Conservation (phyloP, 2,329 filamentous ascomycete species). For the Trichoderma sp. region DNA sequence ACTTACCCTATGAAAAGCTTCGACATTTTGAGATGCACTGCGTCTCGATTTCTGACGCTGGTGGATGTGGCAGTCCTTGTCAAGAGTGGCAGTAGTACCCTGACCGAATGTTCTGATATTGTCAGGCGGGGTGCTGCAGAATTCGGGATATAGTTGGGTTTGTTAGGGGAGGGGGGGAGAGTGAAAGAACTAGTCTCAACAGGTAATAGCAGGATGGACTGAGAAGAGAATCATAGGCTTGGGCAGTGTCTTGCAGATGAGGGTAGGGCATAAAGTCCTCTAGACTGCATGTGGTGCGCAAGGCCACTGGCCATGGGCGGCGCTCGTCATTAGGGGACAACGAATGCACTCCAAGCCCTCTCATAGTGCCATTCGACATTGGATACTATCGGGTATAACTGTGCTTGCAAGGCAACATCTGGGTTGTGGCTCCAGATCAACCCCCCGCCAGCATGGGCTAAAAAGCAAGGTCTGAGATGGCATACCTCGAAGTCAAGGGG, state of each 20-base stretch:
- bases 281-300: constrained; percentile 15
- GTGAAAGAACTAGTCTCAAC: constrained; percentile 15
- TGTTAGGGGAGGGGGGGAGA: constrained; percentile 12
- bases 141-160: constrained; percentile 8
- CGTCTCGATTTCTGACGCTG: constrained; percentile 11
- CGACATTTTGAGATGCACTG: constrained; percentile 59
- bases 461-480: not conserved
- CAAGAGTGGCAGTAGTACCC: constrained; percentile 11
- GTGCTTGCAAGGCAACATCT: not conserved
- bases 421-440: not conserved
- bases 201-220: constrained; percentile 6
- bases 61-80: constrained; percentile 17
- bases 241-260: constrained; percentile 5
- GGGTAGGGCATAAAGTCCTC: constrained; percentile 15
- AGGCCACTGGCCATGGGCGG: constrained; percentile 9
- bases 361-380: constrained; percentile 11
- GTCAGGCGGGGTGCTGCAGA: constrained; percentile 20
- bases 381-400: constrained; percentile 14
- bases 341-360: constrained; percentile 2
- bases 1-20: constrained; percentile 93
- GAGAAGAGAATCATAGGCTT: constrained; percentile 12
- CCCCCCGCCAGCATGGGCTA: constrained; percentile 8
- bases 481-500: constrained; percentile 9
- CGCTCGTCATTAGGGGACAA: constrained; percentile 8
- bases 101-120: constrained; percentile 17